Evolutionary conservation across 176 grass and related monocot genomes (phyloP).

Genomic region (Saccharum spontaneum): DNA sequence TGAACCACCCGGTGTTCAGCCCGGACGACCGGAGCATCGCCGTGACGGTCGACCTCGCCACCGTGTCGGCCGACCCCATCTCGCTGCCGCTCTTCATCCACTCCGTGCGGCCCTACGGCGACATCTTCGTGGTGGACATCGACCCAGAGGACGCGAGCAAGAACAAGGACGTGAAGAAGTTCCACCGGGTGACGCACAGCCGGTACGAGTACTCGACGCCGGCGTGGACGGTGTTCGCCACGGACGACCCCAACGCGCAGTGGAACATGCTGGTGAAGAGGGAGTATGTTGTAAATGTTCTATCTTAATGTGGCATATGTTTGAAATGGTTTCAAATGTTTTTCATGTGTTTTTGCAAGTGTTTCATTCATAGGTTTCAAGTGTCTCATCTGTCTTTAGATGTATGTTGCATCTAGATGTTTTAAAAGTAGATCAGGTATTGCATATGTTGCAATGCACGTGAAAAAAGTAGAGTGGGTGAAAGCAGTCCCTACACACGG

Average conservation of each 20-base stretch:
- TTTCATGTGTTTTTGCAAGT: too few relatives aligned
- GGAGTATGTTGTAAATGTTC: too few relatives aligned
- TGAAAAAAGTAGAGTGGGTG: too few relatives aligned
- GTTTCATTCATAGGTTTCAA: too few relatives aligned
- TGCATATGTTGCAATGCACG: too few relatives aligned
- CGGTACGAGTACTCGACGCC: conserved; percentile 40
- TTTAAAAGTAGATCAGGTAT: too few relatives aligned
- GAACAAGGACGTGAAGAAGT: conserved; percentile 29
- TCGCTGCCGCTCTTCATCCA: conserved; percentile 44
- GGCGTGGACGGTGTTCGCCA: conserved; percentile 40
- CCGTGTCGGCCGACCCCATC: conserved; percentile 34
- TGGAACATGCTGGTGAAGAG: conserved; percentile 30
- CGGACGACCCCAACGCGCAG: conserved; percentile 24
- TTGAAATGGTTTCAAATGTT: too few relatives aligned
- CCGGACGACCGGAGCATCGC: conserved; percentile 13
- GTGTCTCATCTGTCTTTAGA: too few relatives aligned
- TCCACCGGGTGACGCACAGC: conserved; percentile 45
- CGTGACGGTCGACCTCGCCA: not conserved
- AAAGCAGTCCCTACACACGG: too few relatives aligned
- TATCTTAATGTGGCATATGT: too few relatives aligned
- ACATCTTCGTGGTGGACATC: conserved; percentile 37
- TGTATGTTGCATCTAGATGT: too few relatives aligned
- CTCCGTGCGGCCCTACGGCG: conserved; percentile 41
- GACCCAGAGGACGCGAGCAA: conserved; percentile 14
- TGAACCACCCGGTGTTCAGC: conserved; percentile 56